These are phyloP conservation scores for Phytophthora sp. DNA, from an alignment of 352 stramenopile genomes.

Conservation along the genomic window DNA sequence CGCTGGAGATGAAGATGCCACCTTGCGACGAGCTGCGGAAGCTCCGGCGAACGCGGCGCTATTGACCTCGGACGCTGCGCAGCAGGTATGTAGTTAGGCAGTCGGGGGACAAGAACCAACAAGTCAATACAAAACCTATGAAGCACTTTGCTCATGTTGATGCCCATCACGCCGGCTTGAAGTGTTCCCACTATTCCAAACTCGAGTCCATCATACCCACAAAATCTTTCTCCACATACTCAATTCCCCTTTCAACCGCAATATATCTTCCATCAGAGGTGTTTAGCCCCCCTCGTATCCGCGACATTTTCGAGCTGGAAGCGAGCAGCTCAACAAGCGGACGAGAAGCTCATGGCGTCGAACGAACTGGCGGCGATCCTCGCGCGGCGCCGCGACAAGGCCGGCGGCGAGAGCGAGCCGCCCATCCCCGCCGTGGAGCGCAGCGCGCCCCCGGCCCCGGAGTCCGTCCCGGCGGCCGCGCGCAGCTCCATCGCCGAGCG, in stretches of 20 bases:
- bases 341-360: slow-evolving; percentile 63
- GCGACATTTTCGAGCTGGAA: slow-evolving; percentile 24
- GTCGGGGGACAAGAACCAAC: not conserved
- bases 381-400: slow-evolving; percentile 74
- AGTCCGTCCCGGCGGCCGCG: slow-evolving; percentile 22
- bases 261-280: slow-evolving; percentile 10
- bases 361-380: slow-evolving; percentile 87
- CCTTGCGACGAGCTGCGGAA: slow-evolving; percentile 81
- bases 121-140: slow-evolving; percentile 27
- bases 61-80: slow-evolving; percentile 32
- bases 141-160: slow-evolving; percentile 15
- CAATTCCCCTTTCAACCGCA: not conserved
- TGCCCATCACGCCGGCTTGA: too few species aligned
- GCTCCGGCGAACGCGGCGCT: slow-evolving; percentile 67
- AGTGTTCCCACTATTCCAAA: too few species aligned
- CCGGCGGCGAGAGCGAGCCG: slow-evolving; percentile 45
- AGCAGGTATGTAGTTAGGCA: slow-evolving; percentile 12
- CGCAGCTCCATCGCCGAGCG: slow-evolving; percentile 76
- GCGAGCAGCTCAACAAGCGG: slow-evolving; percentile 22
- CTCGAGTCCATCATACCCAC: not conserved
- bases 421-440: slow-evolving; percentile 36
- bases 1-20: slow-evolving; percentile 85
- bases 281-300: too few species aligned
- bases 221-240: not conserved
- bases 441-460: slow-evolving; percentile 16